Conservation (phyloP, 805 yeast genomes). For the Nakazawaea peltata region DNA sequence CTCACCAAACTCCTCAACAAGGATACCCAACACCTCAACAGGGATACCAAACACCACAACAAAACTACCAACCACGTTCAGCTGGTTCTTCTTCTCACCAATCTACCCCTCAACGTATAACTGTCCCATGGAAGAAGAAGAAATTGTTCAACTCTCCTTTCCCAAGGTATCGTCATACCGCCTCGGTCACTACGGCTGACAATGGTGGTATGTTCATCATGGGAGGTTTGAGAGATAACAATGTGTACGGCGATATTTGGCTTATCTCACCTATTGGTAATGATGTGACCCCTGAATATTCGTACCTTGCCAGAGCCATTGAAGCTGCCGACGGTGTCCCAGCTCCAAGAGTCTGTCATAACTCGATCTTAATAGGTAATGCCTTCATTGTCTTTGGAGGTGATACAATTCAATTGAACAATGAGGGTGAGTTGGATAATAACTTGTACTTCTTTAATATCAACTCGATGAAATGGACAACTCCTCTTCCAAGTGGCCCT, state of each 20-base stretch:
- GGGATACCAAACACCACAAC: too few relatives aligned
- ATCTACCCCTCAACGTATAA: too few relatives aligned
- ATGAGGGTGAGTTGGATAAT: conserved; percentile 75
- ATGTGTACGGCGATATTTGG: conserved; percentile 96
- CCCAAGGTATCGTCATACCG: conserved; percentile 91
- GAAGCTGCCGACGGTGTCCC: conserved; percentile 77
- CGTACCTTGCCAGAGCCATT: conserved; percentile 39
- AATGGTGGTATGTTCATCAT: conserved; percentile 77
- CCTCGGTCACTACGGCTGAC: conserved; percentile 68
- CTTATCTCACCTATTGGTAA: conserved; percentile 48
- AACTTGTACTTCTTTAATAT: conserved; percentile 82
- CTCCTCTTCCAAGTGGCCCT: conserved; percentile 63
- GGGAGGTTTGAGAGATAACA: conserved; percentile 92
- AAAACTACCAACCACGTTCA: too few relatives aligned
- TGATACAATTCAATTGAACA: conserved; percentile 78
- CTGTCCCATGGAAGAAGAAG: conserved; percentile 63
- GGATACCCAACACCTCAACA: too few relatives aligned
- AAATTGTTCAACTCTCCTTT: conserved; percentile 73
- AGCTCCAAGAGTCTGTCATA: conserved; percentile 95
- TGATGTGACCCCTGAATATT: conserved; percentile 27
- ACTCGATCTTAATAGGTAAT: conserved; percentile 84
- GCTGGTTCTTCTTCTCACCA: too few relatives aligned
- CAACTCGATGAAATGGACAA: conserved; percentile 70
- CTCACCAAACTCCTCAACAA: too few relatives aligned
- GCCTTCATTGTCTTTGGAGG: conserved; percentile 96